Conservation (phyloP, 164 flowering plant species). For the Buxus sempervirens region DNA sequence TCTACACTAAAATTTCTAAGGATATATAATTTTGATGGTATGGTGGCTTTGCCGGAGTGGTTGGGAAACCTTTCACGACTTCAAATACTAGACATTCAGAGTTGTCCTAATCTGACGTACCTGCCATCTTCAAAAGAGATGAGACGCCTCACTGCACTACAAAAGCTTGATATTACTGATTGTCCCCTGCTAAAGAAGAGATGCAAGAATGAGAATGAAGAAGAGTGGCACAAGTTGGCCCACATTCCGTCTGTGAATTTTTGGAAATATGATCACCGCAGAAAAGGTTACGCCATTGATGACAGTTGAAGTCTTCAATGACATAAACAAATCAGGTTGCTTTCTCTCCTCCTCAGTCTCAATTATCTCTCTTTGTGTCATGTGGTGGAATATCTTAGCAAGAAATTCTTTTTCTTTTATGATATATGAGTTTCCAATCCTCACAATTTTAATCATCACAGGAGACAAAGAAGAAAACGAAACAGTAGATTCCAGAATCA, state of each 20-base stretch:
- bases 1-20: neutral
- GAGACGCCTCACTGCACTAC: neutral
- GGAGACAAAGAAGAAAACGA: no score
- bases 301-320: no score
- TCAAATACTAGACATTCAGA: neutral
- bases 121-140: neutral
- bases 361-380: no score
- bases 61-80: neutral
- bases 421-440: no score
- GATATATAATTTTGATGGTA: neutral
- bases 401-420: no score
- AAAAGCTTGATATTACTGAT: neutral
- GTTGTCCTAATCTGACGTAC: neutral
- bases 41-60: conserved; percentile 11
- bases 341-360: no score
- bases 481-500: no score
- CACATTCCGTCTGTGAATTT: neutral
- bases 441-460: no score
- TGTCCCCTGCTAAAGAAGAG: neutral
- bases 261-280: neutral
- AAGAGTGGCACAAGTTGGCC: conserved; percentile 3
- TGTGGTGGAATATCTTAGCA: no score
- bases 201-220: neutral
- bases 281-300: no score
- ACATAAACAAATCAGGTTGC: no score